phyloP scores from a whole-genome alignment of 192 early-diverging fungal species.

The Backusella parvicylindrica region DNA sequence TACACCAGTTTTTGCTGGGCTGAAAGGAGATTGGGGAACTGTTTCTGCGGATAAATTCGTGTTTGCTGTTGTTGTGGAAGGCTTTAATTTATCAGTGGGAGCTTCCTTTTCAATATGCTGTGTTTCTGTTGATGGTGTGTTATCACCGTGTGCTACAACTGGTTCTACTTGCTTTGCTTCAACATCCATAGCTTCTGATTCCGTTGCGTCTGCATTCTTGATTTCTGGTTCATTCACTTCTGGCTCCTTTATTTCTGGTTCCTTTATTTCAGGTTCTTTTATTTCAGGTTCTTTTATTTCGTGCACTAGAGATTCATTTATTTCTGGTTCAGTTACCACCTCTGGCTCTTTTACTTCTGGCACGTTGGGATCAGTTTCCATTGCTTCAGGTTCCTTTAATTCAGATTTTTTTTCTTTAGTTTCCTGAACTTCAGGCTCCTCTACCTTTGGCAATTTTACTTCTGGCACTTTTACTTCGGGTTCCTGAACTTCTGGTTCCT shows the following conservation, averaged over 20 bases:
- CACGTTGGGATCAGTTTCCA: neutral
- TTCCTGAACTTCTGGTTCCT: neutral
- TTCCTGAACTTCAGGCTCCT: neutral
- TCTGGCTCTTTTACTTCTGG: neutral
- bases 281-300: neutral
- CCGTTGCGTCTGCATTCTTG: neutral
- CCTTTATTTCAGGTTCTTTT: neutral
- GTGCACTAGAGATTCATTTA: neutral
- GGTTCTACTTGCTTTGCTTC: neutral
- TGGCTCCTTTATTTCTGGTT: no score
- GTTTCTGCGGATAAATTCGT: neutral
- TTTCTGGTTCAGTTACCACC: neutral
- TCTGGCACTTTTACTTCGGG: neutral
- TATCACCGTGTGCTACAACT: neutral
- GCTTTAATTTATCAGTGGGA: neutral
- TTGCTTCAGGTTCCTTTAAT: neutral
- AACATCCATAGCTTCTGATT: neutral
- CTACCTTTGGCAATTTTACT: neutral
- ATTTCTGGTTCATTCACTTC: neutral
- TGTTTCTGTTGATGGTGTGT: neutral
- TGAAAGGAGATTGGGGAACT: neutral
- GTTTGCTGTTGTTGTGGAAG: neutral
- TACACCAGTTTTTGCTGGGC: neutral
- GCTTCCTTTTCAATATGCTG: neutral
- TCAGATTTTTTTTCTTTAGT: neutral